Conservation (phyloP, 1,284 basidiomycete genomes). For the Malassezia japonica region DNA sequence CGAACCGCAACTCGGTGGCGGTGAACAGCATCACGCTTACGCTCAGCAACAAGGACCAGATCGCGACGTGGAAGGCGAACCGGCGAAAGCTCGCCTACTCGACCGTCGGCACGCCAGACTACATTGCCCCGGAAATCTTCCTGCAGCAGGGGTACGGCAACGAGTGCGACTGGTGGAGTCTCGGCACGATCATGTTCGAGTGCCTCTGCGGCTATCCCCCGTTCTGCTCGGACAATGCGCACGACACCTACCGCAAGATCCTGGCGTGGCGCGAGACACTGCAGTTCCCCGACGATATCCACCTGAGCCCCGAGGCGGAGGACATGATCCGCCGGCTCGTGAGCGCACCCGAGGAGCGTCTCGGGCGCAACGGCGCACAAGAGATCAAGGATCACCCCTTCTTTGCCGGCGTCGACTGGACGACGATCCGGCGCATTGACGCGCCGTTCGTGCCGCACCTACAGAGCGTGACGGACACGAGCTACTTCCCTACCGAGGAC, state of each 20-base stretch:
- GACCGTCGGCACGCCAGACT: constrained; percentile 96
- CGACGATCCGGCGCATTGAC: constrained; percentile 76
- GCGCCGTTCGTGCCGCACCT: constrained; percentile 91
- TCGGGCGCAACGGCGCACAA: constrained; percentile 59
- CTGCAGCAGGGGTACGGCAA: constrained; percentile 93
- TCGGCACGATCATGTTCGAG: constrained; percentile 92
- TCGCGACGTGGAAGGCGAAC: constrained; percentile 93
- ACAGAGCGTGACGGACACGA: constrained; percentile 73
- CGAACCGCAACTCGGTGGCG: constrained; percentile 44
- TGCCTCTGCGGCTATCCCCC: constrained; percentile 91
- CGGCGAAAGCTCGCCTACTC: constrained; percentile 92
- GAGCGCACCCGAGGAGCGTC: constrained; percentile 68
- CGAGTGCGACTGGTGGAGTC: constrained; percentile 90
- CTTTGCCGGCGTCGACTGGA: constrained; percentile 94
- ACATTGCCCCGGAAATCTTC: constrained; percentile 98
- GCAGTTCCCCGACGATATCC: constrained; percentile 88
- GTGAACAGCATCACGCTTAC: constrained; percentile 48
- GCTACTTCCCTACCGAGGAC: constrained; percentile 95
- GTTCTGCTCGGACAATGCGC: constrained; percentile 94
- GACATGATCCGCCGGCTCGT: constrained; percentile 74
- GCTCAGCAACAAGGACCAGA: constrained; percentile 43
- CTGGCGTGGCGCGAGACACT: constrained; percentile 84
- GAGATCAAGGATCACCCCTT: constrained; percentile 90
- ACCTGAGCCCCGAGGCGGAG: constrained; percentile 82
- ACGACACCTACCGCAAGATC: constrained; percentile 97